Conservation (phyloP, 495 filamentous ascomycete genomes). For the Neurospora sp. region DNA sequence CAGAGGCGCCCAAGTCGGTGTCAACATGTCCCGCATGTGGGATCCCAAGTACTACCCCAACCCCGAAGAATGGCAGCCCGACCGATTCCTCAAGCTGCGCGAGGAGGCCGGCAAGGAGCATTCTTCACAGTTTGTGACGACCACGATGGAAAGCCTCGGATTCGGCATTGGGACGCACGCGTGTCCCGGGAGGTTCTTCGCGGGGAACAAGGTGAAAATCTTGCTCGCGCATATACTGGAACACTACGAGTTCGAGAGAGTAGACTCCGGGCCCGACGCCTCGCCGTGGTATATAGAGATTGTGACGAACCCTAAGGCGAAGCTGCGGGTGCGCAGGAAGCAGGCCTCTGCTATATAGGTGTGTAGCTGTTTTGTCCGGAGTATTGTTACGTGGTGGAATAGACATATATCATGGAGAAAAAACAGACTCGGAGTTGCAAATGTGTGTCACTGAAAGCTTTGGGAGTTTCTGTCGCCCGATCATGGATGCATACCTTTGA, state of each 20-base stretch:
- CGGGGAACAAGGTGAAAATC: constrained; percentile 36
- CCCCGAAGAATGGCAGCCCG: not conserved
- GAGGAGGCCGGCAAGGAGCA: not conserved
- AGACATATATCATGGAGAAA: no score
- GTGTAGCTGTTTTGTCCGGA: no score
- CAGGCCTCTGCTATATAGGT: no score
- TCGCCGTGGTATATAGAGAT: no score
- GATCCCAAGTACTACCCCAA: not conserved
- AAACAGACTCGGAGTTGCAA: no score
- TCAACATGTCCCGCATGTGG: not conserved
- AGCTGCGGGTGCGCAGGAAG: no score
- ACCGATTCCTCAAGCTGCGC: constrained; percentile 1
- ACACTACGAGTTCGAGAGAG: not conserved
- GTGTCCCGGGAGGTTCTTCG: constrained; percentile 46
- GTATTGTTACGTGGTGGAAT: no score
- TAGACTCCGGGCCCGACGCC: no score
- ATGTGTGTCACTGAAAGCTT: no score
- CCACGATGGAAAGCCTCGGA: constrained; percentile 5
- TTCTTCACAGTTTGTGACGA: not conserved
- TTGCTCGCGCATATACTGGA: not conserved
- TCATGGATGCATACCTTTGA: no score
- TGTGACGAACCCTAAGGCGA: no score
- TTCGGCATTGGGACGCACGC: constrained; percentile 43
- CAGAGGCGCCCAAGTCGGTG: not conserved
- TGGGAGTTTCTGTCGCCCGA: no score